A percentile compares a stretch with the other conserved stretches of the same genome.
phyloP scores from a whole-genome alignment of 2,329 filamentous ascomycete genomes.

The Pseudocercospora pini-densiflorae region DNA sequence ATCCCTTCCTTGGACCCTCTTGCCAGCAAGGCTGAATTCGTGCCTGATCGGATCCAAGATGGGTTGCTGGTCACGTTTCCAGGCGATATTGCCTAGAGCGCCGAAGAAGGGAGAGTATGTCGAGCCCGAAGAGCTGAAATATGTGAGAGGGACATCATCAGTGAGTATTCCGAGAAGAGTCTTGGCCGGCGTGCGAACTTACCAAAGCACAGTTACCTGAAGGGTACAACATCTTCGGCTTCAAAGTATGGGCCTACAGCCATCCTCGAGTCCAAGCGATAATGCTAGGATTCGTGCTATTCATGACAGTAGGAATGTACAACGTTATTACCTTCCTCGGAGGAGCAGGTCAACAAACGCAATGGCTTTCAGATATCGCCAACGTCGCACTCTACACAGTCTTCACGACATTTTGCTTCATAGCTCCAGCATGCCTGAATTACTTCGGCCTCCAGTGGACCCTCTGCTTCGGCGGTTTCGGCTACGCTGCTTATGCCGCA shows the following conservation, averaged over 20 bases:
- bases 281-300: constrained; percentile 12
- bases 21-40: not conserved
- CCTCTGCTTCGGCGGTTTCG: constrained; percentile 12
- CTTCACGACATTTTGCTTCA: constrained; percentile 9
- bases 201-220: not conserved
- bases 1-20: not conserved
- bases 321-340: constrained; percentile 16
- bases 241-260: constrained; percentile 8
- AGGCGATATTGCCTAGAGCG: not conserved
- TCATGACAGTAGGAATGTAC: constrained; percentile 17
- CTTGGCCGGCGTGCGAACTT: not conserved
- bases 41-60: not conserved
- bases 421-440: constrained; percentile 6
- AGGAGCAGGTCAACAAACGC: constrained; percentile 11
- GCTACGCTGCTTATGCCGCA: constrained; percentile 12
- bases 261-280: constrained; percentile 11
- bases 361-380: constrained; percentile 10
- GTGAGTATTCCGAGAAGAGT: not conserved
- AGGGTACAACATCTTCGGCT: not conserved
- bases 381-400: constrained; percentile 13
- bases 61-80: not conserved
- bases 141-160: constrained; percentile 5
- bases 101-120: not conserved
- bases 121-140: constrained; percentile 9
- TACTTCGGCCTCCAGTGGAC: constrained; percentile 14